Evolutionary conservation across 192 early-diverging fungal genomes (phyloP).

Genomic region (Linnemannia schmuckeri): DNA sequence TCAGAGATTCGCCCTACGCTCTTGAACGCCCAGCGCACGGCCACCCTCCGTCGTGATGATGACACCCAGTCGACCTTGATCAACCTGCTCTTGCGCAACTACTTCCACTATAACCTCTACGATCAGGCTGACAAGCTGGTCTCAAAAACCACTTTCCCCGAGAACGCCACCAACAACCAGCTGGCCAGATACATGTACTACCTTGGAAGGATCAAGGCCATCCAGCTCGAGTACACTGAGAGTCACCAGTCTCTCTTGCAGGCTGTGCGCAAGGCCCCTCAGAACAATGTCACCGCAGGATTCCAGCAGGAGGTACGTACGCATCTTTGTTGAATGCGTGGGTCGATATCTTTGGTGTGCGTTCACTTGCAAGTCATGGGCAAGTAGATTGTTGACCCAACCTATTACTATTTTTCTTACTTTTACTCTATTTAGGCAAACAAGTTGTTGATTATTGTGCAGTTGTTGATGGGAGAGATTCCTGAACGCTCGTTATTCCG

Average conservation of each 20-base stretch:
- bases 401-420: neutral
- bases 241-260: conserved; percentile 91
- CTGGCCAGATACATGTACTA: conserved; percentile 97
- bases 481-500: conserved; percentile 96
- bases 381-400: neutral
- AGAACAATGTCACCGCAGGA: conserved; percentile 86
- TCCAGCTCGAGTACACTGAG: conserved; percentile 97
- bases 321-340: neutral
- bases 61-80: conserved; percentile 88
- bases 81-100: conserved; percentile 93
- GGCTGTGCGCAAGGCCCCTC: conserved; percentile 96
- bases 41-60: conserved; percentile 90
- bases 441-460: conserved; percentile 97
- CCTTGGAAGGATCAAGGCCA: conserved; percentile 95
- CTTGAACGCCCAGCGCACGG: conserved; percentile 89
- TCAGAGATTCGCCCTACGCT: conserved; percentile 83
- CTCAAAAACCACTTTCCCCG: conserved; percentile 92
- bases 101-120: conserved; percentile 94
- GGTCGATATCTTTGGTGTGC: neutral
- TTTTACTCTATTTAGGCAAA: conserved; percentile 66
- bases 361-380: neutral
- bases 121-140: conserved; percentile 98
- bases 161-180: conserved; percentile 92
- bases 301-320: conserved; percentile 90
- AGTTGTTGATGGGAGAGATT: conserved; percentile 98